Conservation (phyloP, 2,329 filamentous ascomycete species). For the Phialophora chinensis region DNA sequence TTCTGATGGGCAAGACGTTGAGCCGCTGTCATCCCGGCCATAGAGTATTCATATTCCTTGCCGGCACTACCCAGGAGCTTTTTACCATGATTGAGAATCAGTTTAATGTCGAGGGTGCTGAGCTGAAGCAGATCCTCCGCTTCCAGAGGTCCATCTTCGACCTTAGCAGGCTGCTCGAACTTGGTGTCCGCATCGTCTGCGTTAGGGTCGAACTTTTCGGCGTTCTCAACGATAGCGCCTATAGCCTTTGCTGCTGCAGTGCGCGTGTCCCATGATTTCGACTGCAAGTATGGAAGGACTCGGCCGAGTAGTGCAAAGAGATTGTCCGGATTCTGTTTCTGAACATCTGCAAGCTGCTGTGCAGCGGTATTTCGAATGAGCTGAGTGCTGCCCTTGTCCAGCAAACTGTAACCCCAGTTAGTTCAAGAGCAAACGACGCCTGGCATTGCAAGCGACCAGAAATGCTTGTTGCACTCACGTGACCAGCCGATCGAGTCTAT, state of each 20-base stretch:
- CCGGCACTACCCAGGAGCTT: conserved; percentile 82
- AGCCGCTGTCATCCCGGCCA: conserved; percentile 81
- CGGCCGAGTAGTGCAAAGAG: conserved; percentile 92
- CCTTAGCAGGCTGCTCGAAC: conserved; percentile 58
- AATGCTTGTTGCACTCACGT: conserved; percentile 66
- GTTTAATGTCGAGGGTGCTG: conserved; percentile 75
- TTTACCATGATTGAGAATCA: conserved; percentile 82
- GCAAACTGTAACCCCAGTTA: conserved; percentile 65
- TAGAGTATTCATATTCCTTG: conserved; percentile 79
- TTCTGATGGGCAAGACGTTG: conserved; percentile 85
- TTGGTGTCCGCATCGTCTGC: conserved; percentile 65
- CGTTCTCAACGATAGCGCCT: conserved; percentile 90
- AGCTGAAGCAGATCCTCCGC: conserved; percentile 72
- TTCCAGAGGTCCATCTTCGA: conserved; percentile 46
- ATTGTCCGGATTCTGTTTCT: conserved; percentile 97
- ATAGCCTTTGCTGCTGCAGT: conserved; percentile 92
- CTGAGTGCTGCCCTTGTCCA: conserved; percentile 96
- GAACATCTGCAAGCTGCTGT: conserved; percentile 94
- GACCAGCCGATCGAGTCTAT: conserved; percentile 81
- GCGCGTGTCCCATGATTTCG: conserved; percentile 96
- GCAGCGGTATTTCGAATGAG: conserved; percentile 97
- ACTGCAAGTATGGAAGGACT: conserved; percentile 92
- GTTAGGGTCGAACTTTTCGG: conserved; percentile 87
- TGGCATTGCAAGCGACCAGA: background rate
- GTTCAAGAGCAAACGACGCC: conserved; percentile 1